Evolutionary conservation across 352 stramenopile species (phyloP).

Genomic region (Aphanomyces stellatus): DNA sequence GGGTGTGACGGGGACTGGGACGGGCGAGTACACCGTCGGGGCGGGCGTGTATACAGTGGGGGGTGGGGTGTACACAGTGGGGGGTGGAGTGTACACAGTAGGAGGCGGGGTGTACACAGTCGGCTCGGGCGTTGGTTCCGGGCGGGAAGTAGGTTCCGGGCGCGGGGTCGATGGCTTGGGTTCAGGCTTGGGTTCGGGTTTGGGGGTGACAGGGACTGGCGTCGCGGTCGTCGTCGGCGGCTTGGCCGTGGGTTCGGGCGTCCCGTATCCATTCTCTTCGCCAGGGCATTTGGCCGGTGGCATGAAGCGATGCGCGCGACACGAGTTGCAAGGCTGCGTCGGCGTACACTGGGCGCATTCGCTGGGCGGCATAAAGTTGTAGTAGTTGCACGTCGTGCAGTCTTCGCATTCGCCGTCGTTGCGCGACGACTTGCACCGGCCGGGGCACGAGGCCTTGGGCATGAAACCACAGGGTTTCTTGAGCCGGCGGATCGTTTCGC

Average conservation of each 20-base stretch:
- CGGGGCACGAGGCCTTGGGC: conserved; percentile 1
- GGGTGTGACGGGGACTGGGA: too few relatives aligned
- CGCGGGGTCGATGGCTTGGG: not conserved
- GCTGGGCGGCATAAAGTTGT: conserved; percentile 9
- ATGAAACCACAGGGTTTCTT: conserved; percentile 14
- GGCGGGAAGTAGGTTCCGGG: too few relatives aligned
- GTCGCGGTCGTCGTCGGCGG: not conserved
- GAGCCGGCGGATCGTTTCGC: not conserved
- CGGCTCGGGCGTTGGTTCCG: not conserved
- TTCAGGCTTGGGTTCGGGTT: not conserved
- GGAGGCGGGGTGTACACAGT: not conserved
- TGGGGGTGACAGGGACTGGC: too few relatives aligned
- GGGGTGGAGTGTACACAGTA: not conserved
- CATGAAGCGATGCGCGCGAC: conserved; percentile 7
- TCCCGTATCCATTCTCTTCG: not conserved
- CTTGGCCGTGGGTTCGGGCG: not conserved
- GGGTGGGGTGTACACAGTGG: not conserved
- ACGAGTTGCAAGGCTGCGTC: not conserved
- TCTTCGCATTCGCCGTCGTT: not conserved
- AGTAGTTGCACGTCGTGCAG: conserved; percentile 10
- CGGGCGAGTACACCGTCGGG: too few relatives aligned
- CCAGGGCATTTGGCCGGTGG: not conserved
- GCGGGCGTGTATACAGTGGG: not conserved
- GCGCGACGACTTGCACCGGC: not conserved
- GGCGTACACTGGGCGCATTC: not conserved